Conservation (phyloP, 306 rosid genomes). For the Sphenostylis stenocarpa region DNA sequence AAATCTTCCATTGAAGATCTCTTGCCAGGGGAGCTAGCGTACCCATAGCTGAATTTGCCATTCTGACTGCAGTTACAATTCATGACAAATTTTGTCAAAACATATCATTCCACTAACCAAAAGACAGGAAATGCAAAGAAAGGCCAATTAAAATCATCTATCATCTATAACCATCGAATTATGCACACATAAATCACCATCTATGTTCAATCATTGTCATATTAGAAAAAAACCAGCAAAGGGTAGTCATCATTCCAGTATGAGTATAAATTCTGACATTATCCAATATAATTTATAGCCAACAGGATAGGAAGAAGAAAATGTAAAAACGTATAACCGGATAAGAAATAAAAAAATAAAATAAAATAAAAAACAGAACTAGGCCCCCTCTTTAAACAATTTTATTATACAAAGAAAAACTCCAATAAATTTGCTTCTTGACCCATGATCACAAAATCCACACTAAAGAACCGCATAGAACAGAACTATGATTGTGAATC, state of each 20-base stretch:
- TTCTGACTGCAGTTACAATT: constrained; percentile 68
- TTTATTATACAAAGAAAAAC: neutral
- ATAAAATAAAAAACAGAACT: constrained; percentile 10
- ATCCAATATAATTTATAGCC: neutral
- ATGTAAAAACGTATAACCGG: neutral
- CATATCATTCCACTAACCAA: neutral
- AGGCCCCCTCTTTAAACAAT: neutral
- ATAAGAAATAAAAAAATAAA: neutral
- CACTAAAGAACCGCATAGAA: constrained; percentile 9
- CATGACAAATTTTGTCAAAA: constrained; percentile 39
- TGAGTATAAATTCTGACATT: neutral
- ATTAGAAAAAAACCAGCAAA: constrained; percentile 9
- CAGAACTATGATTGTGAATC: neutral
- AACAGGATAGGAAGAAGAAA: neutral
- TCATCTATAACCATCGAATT: neutral
- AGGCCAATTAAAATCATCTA: neutral
- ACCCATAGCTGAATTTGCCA: constrained; percentile 97
- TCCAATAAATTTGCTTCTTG: neutral
- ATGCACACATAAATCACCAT: neutral
- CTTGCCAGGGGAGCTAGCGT: constrained; percentile 97
- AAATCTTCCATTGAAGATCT: constrained; percentile 98
- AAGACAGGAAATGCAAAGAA: constrained; percentile 6
- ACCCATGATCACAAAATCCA: neutral
- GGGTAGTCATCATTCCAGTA: neutral
- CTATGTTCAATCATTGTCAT: neutral